A percentile compares a stretch with the other conserved stretches of the same genome.
Conservation (phyloP, 2,329 filamentous ascomycete species). For the Ophiocordyceps robertsii region DNA sequence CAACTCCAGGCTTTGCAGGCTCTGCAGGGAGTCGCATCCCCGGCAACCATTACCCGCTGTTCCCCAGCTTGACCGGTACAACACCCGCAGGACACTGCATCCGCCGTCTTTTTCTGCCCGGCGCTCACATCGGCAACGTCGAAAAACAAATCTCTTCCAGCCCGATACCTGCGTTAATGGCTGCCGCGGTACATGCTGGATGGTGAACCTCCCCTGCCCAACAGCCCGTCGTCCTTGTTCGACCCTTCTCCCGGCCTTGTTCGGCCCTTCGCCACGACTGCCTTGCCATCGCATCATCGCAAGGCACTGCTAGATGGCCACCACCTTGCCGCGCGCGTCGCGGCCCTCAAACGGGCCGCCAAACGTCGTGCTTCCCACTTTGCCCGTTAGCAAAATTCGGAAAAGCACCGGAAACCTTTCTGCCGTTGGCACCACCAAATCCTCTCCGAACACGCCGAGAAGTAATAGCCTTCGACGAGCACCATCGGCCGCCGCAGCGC, state of each 20-base stretch:
- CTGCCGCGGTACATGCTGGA: not conserved
- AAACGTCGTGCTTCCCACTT: constrained; percentile 55
- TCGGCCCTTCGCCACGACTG: not conserved
- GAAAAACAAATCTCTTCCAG: not conserved
- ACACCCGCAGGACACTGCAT: not conserved
- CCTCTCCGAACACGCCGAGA: constrained; percentile 36
- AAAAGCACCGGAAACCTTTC: constrained; percentile 44
- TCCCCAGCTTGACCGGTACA: too few species aligned
- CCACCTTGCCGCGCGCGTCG: constrained; percentile 52
- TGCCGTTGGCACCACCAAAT: constrained; percentile 21
- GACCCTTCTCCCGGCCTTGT: not conserved
- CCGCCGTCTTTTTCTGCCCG: not conserved
- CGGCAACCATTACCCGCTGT: too few species aligned
- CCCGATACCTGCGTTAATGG: not conserved
- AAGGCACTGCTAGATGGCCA: constrained; percentile 18
- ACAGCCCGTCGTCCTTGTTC: not conserved
- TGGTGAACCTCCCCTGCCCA: not conserved
- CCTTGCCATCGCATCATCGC: not conserved
- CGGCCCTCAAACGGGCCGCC: constrained; percentile 59
- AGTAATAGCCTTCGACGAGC: constrained; percentile 34
- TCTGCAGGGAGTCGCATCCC: too few species aligned
- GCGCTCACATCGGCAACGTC: not conserved
- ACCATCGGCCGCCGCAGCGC: constrained; percentile 36
- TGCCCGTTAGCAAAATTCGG: constrained; percentile 60
- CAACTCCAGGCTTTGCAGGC: not conserved